Evolutionary conservation across 2,329 filamentous ascomycete genomes (phyloP).

Genomic region (Penicillium sp.): DNA sequence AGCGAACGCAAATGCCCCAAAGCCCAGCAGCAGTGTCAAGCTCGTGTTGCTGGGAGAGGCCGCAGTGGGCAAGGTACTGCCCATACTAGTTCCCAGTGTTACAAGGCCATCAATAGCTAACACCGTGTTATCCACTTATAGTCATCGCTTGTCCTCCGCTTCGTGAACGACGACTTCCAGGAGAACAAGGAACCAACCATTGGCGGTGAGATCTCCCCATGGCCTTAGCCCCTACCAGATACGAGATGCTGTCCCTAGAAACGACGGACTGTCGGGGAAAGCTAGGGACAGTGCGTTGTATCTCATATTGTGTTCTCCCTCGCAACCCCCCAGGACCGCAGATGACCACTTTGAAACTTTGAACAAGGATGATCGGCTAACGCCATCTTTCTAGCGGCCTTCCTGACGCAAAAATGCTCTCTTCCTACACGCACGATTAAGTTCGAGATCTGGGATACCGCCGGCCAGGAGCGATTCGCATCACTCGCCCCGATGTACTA

Average conservation of each 20-base stretch:
- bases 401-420: conserved; percentile 97
- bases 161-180: conserved; percentile 99
- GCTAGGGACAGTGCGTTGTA: background rate
- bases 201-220: conserved; percentile 61
- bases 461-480: conserved; percentile 95
- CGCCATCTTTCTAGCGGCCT: conserved; percentile 64
- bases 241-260: background rate
- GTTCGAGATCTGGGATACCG: conserved; percentile 97
- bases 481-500: conserved; percentile 99
- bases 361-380: conserved; percentile 12
- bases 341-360: background rate
- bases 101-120: conserved; percentile 14
- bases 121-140: conserved; percentile 36
- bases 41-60: conserved; percentile 96
- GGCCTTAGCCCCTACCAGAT: background rate
- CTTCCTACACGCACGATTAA: conserved; percentile 75
- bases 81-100: conserved; percentile 5
- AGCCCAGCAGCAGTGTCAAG: conserved; percentile 99
- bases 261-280: background rate
- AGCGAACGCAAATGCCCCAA: conserved; percentile 64
- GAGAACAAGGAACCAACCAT: conserved; percentile 99
- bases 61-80: conserved; percentile 88
- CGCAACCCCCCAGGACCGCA: background rate
- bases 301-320: conserved; percentile 1
- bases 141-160: conserved; percentile 96